Base-by-base conservation (phyloP, 2,329 filamentous ascomycete species). In the Diplodia mutila region DNA sequence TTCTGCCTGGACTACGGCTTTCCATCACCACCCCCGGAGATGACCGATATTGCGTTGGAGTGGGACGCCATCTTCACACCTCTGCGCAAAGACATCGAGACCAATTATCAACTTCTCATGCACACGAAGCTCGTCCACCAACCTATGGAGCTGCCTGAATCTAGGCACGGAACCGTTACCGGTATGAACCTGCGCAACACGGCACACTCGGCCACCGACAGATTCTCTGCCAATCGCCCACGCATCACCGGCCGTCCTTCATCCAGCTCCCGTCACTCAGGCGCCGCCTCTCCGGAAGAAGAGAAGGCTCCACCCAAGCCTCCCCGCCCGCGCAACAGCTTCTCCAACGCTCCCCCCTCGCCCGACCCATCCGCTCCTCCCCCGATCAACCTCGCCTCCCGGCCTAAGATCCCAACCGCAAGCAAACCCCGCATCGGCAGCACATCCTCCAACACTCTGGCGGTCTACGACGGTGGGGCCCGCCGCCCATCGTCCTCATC, bases 1-100 rank as follows among this genome's bases (percentile, higher is more conserved):
- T 95, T 90, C 77, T 92, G 90, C 71, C 84, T 89, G 71, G 86
- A 90, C 34, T 84, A 89, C 71, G 83, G 86, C 5, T 90, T 93
- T 72, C 90, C 90, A 0, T 90, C 89, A 54, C 90, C 91, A 1
- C 85, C 91, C 12, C 90, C 91, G 2, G 85, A 89, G 18, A 90
- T 93, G 82, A 87, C 90, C 29, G 86, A 91, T 61, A 87, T 95
- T 6, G 83, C 93, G 67, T 82, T 86, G 5, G 79, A 83, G 52
- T 95, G 90, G 88, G 85, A 90, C 61, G 78, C 79, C 2, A 84
- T 84, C 68, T 91, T 90, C 75, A 85, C 85, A 37, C 86, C 89
- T 0, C 79, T 89, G 59, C 89, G 90, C 70, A 82, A 85, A 68
- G 86, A 93, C 71, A 79, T 90, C 51, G 92, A 95, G 78, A 82